phyloP scores from a whole-genome alignment of 2,329 filamentous ascomycete species.

The Cytospora leucostoma region DNA sequence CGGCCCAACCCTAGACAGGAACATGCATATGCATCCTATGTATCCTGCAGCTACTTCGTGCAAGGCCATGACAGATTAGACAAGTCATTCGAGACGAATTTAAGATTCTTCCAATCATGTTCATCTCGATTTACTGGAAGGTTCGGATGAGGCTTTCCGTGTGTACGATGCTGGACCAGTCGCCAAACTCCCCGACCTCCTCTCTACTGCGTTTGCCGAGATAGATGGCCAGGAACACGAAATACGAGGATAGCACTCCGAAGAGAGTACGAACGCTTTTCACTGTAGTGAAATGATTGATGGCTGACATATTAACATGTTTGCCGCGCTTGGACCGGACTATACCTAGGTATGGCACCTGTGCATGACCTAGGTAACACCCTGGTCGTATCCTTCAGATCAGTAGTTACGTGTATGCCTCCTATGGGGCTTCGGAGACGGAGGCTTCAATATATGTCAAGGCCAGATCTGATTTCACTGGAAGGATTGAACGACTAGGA shows the following conservation, averaged over 20 bases:
- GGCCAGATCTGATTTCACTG: no score
- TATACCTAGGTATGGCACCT: no score
- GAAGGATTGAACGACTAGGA: no score
- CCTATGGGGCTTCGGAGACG: no score
- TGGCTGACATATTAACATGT: no score
- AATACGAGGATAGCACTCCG: not conserved
- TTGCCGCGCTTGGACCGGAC: no score
- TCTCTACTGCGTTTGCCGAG: not conserved
- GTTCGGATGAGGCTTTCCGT: not conserved
- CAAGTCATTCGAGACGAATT: not conserved
- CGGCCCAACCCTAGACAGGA: not conserved
- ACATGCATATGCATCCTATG: not conserved
- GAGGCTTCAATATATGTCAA: no score
- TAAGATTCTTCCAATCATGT: not conserved
- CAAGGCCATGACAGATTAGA: not conserved
- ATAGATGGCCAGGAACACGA: not conserved
- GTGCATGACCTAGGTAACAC: no score
- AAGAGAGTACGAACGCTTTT: not conserved
- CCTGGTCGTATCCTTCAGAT: no score
- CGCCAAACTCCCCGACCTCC: not conserved
- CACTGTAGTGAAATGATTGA: no score
- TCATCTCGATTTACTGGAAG: not conserved
- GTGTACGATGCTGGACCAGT: conserved; percentile 4
- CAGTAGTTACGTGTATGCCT: no score
- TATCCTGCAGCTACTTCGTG: not conserved